phyloP scores from a whole-genome alignment of 2,329 filamentous ascomycete genomes.

The Reticulascus tulasneorum region DNA sequence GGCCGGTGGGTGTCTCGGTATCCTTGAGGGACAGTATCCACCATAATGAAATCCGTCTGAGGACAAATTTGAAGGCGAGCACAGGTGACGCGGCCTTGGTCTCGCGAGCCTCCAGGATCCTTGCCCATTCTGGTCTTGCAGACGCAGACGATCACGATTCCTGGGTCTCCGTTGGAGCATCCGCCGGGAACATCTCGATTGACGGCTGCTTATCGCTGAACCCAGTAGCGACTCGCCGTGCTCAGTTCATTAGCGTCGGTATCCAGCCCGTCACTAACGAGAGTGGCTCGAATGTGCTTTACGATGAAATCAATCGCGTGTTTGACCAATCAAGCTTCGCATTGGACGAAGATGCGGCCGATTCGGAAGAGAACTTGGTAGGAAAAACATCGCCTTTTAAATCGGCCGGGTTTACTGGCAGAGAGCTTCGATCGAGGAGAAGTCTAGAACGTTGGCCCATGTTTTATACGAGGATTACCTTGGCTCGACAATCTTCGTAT shows the following conservation, averaged over 20 bases:
- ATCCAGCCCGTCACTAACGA: constrained; percentile 59
- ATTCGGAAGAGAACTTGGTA: constrained; percentile 30
- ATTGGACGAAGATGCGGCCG: constrained; percentile 41
- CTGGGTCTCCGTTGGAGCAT: constrained; percentile 72
- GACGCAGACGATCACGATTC: constrained; percentile 44
- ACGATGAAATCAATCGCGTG: constrained; percentile 71
- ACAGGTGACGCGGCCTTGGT: neutral
- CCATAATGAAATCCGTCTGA: constrained; percentile 34
- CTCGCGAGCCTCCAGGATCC: constrained; percentile 33
- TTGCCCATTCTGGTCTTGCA: constrained; percentile 64
- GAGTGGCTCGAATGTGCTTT: constrained; percentile 61
- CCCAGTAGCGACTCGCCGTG: constrained; percentile 66
- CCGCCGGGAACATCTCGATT: constrained; percentile 57
- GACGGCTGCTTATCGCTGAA: constrained; percentile 67
- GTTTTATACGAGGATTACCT: constrained; percentile 72
- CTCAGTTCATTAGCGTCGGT: constrained; percentile 80
- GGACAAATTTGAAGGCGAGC: constrained; percentile 24
- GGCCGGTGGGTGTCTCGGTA: constrained; percentile 54
- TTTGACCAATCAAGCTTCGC: constrained; percentile 80
- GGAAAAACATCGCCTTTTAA: too few relatives aligned
- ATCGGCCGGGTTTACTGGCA: constrained; percentile 47
- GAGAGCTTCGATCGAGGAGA: constrained; percentile 53
- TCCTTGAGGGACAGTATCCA: constrained; percentile 49
- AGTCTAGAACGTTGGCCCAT: constrained; percentile 80
- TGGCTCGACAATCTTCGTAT: neutral